Base-by-base conservation (phyloP, 768 basidiomycete genomes). In the Tephrocybe sp. region DNA sequence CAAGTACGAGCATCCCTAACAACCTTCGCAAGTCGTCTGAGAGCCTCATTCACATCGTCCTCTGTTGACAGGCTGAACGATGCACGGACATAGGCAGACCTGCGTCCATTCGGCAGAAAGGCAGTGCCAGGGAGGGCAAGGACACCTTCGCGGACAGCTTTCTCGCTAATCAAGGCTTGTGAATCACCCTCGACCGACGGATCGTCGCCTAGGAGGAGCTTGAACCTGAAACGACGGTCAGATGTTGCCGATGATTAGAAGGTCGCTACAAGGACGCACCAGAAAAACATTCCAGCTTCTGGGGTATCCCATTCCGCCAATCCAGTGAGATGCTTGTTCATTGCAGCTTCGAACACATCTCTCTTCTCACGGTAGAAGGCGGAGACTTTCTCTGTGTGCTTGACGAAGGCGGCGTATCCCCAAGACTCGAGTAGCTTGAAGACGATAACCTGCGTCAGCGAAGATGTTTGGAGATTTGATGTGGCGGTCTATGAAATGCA, bases 241-340 rank as follows among this genome's bases (percentile, higher is more conserved):
- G 30, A 25, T 18, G 4, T 14, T 4, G 9, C 34, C 4, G 34
- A 15, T 4, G 15, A 36, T 10, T 5, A 36, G 6, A 18, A 30
- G 17, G 23, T 30, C 40, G 11, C 14, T 6, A 17, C 20, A 7
- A 60, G 51, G 62, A 72, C 83, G 9, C 43, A 81, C 88, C 90
- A 93, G 65, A 90, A 82, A 73, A 94, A 95, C 90, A 95, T 90
- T 49, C 89, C 86, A n/a, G 86, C 81, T 59, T 84, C 79, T 4
- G 88, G 88, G 0, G 72, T 65, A 36, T 63, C 69, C 85, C 85
- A 88, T 68, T 85, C 80, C 14, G 83, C 91, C 33, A 94, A 70
- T 3, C 84, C 90, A 30, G 73, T 71, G 15, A 95, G 79, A 64
- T 93, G 82, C 55, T 75, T 78, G 54, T 77, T 71, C 69, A 93